phyloP scores from a whole-genome alignment of 805 yeast genomes.

The Candida pseudofarinosa region DNA sequence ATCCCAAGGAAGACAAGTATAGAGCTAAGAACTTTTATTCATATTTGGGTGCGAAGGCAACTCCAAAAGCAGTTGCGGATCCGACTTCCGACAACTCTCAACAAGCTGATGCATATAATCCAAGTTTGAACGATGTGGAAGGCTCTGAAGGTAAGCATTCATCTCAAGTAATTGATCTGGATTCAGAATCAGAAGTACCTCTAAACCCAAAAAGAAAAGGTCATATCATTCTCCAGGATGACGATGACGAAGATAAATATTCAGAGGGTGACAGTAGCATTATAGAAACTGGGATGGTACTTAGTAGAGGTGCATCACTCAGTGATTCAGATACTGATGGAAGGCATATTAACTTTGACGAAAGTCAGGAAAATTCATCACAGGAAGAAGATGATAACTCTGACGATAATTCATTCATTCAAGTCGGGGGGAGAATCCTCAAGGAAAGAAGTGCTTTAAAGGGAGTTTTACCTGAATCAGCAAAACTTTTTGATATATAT shows the following conservation, averaged over 20 bases:
- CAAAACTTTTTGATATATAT: constrained; percentile 27
- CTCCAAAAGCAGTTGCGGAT: not conserved
- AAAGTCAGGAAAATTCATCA: not conserved
- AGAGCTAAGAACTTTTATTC: constrained; percentile 35
- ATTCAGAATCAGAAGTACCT: not conserved
- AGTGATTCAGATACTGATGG: not conserved
- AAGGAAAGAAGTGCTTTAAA: constrained; percentile 28
- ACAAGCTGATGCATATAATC: not conserved
- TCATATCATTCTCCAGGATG: constrained; percentile 4
- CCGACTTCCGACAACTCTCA: constrained; percentile 1
- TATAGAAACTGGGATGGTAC: constrained; percentile 1
- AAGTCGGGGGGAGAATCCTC: constrained; percentile 22
- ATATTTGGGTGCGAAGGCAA: constrained; percentile 24
- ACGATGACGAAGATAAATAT: constrained; percentile 7
- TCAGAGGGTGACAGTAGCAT: not conserved
- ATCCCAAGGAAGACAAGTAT: constrained; percentile 38
- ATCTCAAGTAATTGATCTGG: not conserved
- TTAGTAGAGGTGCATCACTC: constrained; percentile 1
- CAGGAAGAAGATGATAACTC: not conserved
- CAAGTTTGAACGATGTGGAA: not conserved
- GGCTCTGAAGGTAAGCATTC: not conserved
- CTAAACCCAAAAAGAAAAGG: not conserved
- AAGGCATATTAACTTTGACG: not conserved
- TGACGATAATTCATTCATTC: constrained; percentile 9
- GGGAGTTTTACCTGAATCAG: constrained; percentile 40